Conservation (phyloP, 108 stramenopile genomes). For the Fragilaria crotonensis region DNA sequence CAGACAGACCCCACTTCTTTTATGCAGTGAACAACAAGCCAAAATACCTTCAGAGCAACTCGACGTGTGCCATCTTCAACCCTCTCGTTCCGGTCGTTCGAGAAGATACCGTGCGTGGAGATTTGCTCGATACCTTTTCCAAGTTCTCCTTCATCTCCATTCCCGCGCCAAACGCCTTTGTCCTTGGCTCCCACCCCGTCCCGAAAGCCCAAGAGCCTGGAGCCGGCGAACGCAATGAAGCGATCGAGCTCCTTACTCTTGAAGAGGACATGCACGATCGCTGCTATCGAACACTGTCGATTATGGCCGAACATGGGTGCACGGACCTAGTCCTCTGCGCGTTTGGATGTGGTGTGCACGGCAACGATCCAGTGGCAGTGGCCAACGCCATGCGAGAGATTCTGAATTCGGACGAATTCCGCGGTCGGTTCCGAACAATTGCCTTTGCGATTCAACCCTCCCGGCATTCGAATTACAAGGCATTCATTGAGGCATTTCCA, state of each 20-base stretch:
- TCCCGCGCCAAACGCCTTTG: constrained; percentile 46
- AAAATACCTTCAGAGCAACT: constrained; percentile 14
- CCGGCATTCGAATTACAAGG: constrained; percentile 42
- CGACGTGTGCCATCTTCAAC: constrained; percentile 8
- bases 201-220: constrained; percentile 6
- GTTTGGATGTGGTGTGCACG: constrained; percentile 49
- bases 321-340: constrained; percentile 43
- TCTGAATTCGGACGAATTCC: constrained; percentile 27
- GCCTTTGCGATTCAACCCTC: constrained; percentile 45
- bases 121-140: constrained; percentile 25
- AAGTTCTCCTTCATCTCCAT: constrained; percentile 21
- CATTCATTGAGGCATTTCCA: constrained; percentile 37
- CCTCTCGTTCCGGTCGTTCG: constrained; percentile 39
- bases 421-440: constrained; percentile 32
- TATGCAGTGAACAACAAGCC: constrained; percentile 21
- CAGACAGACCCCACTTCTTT: constrained; percentile 1
- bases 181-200: constrained; percentile 12
- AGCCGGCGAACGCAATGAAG: constrained; percentile 4
- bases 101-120: constrained; percentile 31
- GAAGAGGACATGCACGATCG: constrained; percentile 11
- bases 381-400: constrained; percentile 32
- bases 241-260: not conserved
- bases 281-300: constrained; percentile 4
- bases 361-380: constrained; percentile 44
- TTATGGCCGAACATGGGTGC: constrained; percentile 9